Percentiles rank a stretch among this genome's conserved stretches.
phyloP scores from a whole-genome alignment of 2,329 filamentous ascomycete species.

The Pseudofabraea citricarpa region DNA sequence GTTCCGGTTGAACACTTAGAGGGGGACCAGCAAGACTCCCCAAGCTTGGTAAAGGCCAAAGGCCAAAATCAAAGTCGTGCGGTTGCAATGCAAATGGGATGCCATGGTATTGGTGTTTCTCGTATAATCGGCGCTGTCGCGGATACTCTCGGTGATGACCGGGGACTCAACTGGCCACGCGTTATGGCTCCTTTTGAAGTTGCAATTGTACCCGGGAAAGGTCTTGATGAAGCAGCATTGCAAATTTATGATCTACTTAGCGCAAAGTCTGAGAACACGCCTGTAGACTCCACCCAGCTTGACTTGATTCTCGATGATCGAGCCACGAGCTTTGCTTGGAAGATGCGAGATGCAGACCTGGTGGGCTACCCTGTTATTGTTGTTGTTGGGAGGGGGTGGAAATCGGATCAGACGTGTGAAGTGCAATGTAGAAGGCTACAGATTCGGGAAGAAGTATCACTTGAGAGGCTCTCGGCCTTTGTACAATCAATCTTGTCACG shows the following conservation, averaged over 20 bases:
- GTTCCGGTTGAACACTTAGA: constrained; percentile 29
- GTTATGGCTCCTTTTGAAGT: constrained; percentile 81
- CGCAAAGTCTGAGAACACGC: background rate
- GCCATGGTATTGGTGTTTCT: constrained; percentile 90
- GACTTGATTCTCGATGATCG: constrained; percentile 76
- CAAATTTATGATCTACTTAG: constrained; percentile 59
- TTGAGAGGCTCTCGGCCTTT: constrained; percentile 11
- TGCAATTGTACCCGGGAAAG: constrained; percentile 54
- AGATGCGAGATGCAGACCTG: constrained; percentile 83
- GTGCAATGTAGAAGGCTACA: constrained; percentile 27
- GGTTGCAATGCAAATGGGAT: constrained; percentile 83
- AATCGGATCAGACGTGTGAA: constrained; percentile 20
- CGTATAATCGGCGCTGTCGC: constrained; percentile 85
- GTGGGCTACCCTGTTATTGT: constrained; percentile 84
- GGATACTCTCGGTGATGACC: constrained; percentile 64
- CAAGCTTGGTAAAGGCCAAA: background rate
- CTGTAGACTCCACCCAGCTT: constrained; percentile 26
- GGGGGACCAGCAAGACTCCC: constrained; percentile 4
- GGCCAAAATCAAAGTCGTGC: constrained; percentile 6
- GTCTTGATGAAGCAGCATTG: constrained; percentile 42
- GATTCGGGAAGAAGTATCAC: constrained; percentile 15
- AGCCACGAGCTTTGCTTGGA: constrained; percentile 67
- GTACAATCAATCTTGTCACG: background rate
- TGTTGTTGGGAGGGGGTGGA: constrained; percentile 71
- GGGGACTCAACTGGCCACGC: constrained; percentile 82